Conservation (phyloP, 768 basidiomycete species). For the Amanita phalloides region DNA sequence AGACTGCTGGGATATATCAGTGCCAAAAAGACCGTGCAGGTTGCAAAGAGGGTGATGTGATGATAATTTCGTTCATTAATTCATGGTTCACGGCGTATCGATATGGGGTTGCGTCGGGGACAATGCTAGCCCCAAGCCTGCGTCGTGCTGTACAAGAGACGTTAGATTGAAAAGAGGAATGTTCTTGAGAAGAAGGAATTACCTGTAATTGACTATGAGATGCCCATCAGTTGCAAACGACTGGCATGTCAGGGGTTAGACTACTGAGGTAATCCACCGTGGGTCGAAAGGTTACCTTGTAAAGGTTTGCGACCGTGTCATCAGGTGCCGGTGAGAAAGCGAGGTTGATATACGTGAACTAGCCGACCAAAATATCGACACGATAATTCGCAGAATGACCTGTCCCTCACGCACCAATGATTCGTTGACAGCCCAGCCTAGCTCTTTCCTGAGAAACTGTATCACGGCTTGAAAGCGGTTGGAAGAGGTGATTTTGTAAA, state of each 20-base stretch:
- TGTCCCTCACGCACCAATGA: slow-evolving; percentile 52
- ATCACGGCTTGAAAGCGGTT: slow-evolving; percentile 95
- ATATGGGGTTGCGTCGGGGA: background rate
- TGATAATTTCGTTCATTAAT: background rate
- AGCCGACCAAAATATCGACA: slow-evolving; percentile 20
- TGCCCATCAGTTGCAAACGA: slow-evolving; percentile 84
- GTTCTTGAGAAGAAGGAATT: slow-evolving; percentile 1
- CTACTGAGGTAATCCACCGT: background rate
- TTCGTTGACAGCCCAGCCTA: slow-evolving; percentile 80
- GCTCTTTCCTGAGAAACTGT: slow-evolving; percentile 81
- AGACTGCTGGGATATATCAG: background rate
- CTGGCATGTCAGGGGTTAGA: slow-evolving; percentile 20
- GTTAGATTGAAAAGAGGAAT: background rate
- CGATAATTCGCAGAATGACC: slow-evolving; percentile 8
- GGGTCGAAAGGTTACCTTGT: slow-evolving; percentile 35
- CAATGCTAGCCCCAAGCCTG: slow-evolving; percentile 30
- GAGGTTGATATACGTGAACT: slow-evolving; percentile 58
- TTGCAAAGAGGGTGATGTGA: background rate
- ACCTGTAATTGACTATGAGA: slow-evolving; percentile 90
- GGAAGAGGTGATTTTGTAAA: slow-evolving; percentile 93
- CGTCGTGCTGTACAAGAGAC: slow-evolving; percentile 21
- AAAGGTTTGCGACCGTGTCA: slow-evolving; percentile 70
- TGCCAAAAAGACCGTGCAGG: background rate
- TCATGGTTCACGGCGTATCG: background rate
- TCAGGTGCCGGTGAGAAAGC: slow-evolving; percentile 79